Base-by-base conservation (phyloP, 2,329 filamentous ascomycete species). In the Basipetospora chlamydospora region DNA sequence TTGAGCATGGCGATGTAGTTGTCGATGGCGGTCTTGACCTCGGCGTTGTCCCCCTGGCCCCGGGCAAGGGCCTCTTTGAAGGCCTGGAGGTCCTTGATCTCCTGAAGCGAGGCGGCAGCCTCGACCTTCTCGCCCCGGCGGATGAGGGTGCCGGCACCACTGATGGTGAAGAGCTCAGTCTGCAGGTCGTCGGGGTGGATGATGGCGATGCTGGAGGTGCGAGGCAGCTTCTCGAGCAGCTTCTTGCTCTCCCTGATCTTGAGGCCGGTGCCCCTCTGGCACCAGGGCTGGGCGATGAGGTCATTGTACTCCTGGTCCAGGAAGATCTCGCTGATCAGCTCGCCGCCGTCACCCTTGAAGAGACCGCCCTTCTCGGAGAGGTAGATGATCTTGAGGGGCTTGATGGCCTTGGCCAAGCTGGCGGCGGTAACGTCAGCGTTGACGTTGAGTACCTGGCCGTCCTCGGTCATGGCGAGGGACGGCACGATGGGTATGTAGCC, bases 181-280 rank as follows among this genome's bases (percentile, higher is more conserved):
- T 96, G 87, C 29, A 98, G 69, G 56, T 93, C 87, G 44, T 83
- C 86, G 2, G 90, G 88, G 60, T 96, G 87, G 48, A 96, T 98
- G 51, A 98, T 96, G 42, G 90, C 90, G 34, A 98, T 88, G 49
- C 84, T 93, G 13, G 88, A 95, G 39, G 83, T 88, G 48, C 84
- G 79, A 35, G 90, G 90, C 13, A 98, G 73, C 34, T 82, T 79
- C 47, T 85, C 83, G 36, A 98, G 65, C 20, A 98, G 71, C 41
- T 93, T 86, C 67, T 94, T 93, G 62, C 93, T 92, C 63, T 98
- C 86, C 62, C 82, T 84, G 58, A 98, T 96, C 77, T 98, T 98
- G 45, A 96, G 70, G 43, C 87, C 75, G 26, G 88, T 96, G 43
- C 90, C 90, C 54, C 90, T 92, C 52, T 84, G 78, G 58, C 92